These are phyloP conservation scores for Penicillium soppii DNA, from an alignment of 495 filamentous ascomycete genomes.

Conservation along the genomic window DNA sequence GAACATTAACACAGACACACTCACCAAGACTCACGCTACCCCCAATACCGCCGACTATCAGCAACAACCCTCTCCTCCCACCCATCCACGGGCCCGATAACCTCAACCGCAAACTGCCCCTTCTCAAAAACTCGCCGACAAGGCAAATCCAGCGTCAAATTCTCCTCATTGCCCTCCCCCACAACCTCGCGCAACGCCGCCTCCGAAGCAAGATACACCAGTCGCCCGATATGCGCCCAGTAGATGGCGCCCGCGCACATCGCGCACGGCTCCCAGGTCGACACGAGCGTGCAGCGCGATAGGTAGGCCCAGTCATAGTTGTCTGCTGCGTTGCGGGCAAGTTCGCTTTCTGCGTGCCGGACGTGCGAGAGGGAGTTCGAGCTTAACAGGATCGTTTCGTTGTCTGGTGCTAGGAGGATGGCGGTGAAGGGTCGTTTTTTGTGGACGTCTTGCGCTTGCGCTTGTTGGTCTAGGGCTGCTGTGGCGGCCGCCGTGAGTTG, in stretches of 20 bases:
- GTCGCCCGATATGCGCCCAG: conserved; percentile 56
- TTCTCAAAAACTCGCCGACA: conserved; percentile 44
- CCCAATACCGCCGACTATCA: conserved; percentile 49
- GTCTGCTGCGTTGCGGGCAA: conserved; percentile 49
- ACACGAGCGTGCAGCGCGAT: conserved; percentile 48
- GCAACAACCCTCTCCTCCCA: conserved; percentile 44
- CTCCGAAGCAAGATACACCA: conserved; percentile 54
- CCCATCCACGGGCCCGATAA: conserved; percentile 43
- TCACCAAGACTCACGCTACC: conserved; percentile 2
- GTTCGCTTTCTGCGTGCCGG: conserved; percentile 53
- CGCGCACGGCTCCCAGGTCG: conserved; percentile 57
- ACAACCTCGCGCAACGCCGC: conserved; percentile 43
- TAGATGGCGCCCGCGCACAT: conserved; percentile 52
- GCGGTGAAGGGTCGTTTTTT: conserved; percentile 51
- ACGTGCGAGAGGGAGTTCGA: conserved; percentile 55
- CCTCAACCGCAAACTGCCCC: conserved; percentile 47
- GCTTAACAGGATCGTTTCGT: conserved; percentile 44
- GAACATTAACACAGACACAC: background rate
- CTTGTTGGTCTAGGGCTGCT: conserved; percentile 41
- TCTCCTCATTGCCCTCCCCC: conserved; percentile 48
- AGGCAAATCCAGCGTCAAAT: conserved; percentile 53
- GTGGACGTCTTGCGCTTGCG: conserved; percentile 35
- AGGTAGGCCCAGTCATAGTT: conserved; percentile 52
- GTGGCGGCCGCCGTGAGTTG: conserved; percentile 39
- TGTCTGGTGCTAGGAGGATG: conserved; percentile 48